Percentiles rank a stretch among this genome's conserved stretches.
These are phyloP conservation scores for Sphaceloma murrayae DNA, from an alignment of 2,329 filamentous ascomycete genomes.

Conservation along the genomic window DNA sequence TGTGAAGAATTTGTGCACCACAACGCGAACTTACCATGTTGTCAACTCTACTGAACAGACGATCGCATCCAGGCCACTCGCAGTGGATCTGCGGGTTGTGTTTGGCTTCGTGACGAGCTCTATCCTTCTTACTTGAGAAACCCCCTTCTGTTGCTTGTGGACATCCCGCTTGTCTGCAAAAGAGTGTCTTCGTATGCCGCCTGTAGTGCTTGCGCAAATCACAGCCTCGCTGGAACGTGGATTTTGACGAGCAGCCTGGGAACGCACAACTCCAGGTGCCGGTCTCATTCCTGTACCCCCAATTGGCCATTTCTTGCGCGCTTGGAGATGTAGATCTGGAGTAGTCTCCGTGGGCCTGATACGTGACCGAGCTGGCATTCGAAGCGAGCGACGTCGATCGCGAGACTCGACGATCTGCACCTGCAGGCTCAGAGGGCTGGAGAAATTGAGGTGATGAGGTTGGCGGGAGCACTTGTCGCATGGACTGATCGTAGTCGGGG, in stretches of 20 bases:
- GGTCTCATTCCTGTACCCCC: conserved; percentile 37
- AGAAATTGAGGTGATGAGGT: conserved; percentile 15
- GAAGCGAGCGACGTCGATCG: conserved; percentile 25
- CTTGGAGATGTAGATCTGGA: conserved; percentile 28
- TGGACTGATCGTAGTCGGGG: conserved; percentile 8
- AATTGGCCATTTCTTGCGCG: conserved; percentile 28
- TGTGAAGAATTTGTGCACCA: conserved; percentile 19
- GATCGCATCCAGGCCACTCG: conserved; percentile 48
- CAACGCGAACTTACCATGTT: conserved; percentile 56
- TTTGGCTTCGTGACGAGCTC: conserved; percentile 52
- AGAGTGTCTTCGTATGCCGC: conserved; percentile 51
- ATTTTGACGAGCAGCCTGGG: conserved; percentile 50
- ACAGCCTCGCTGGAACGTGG: conserved; percentile 49
- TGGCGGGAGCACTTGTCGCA: conserved; percentile 4
- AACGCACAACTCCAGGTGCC: conserved; percentile 50
- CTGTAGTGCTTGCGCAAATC: conserved; percentile 56
- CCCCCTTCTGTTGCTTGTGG: conserved; percentile 48
- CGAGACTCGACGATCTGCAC: conserved; percentile 15
- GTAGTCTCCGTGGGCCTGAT: conserved; percentile 21
- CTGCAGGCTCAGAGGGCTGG: conserved; percentile 15
- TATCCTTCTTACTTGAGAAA: conserved; percentile 55
- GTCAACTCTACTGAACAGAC: conserved; percentile 52
- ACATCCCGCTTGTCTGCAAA: conserved; percentile 50
- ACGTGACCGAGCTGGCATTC: conserved; percentile 24
- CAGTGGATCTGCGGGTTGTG: conserved; percentile 53